Evolutionary conservation across 2,329 filamentous ascomycete species (phyloP).

Genomic region (Cladophialophora carrionii): DNA sequence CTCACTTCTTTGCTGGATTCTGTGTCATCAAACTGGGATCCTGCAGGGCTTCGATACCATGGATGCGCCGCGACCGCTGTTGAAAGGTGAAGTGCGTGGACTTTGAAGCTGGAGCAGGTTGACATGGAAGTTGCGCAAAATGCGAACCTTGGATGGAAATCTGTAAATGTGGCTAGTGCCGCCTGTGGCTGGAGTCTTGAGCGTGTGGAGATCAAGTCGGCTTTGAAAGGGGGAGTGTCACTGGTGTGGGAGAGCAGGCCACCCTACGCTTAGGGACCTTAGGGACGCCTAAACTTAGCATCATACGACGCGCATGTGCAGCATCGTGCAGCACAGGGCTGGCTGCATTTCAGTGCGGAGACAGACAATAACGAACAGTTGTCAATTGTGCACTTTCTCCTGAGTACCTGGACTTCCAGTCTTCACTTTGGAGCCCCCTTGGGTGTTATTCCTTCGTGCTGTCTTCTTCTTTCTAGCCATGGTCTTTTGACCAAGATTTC

Average conservation of each 20-base stretch:
- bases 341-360: slow-evolving; percentile 38
- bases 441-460: slow-evolving; percentile 29
- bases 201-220: not conserved
- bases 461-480: slow-evolving; percentile 24
- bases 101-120: not conserved
- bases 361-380: slow-evolving; percentile 28
- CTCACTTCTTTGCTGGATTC: not conserved
- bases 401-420: slow-evolving; percentile 35
- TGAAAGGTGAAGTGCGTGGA: not conserved
- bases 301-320: slow-evolving; percentile 7
- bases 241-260: too few species aligned
- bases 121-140: not conserved
- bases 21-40: not conserved
- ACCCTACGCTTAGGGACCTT: not conserved
- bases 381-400: slow-evolving; percentile 30
- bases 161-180: slow-evolving; percentile 18
- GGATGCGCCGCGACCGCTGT: too few species aligned
- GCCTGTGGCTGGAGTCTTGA: slow-evolving; percentile 13
- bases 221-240: not conserved
- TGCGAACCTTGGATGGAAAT: slow-evolving; percentile 18
- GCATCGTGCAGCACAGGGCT: not conserved
- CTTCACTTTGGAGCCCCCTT: slow-evolving; percentile 34
- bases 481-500: slow-evolving; percentile 41
- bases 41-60: not conserved
- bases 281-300: slow-evolving; percentile 1